Evolutionary conservation across 805 yeast genomes (phyloP).

Genomic region (Kodamaea lidongshanica): DNA sequence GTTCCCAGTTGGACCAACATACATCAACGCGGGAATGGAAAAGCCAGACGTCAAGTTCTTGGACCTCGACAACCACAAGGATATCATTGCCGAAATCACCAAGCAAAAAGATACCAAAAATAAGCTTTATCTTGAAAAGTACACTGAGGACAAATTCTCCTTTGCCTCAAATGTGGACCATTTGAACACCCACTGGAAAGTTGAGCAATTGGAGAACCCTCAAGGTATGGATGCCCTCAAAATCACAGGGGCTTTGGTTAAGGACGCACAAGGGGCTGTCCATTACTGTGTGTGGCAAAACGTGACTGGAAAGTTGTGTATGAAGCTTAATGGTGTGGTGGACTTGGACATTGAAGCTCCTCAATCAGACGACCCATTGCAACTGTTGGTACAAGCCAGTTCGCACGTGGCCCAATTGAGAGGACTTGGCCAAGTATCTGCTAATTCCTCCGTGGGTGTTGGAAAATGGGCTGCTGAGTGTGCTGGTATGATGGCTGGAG

Average conservation of each 20-base stretch:
- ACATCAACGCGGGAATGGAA: neutral
- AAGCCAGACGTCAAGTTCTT: conserved; percentile 15
- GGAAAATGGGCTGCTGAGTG: too few species aligned
- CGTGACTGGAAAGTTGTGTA: conserved; percentile 2
- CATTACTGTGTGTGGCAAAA: conserved; percentile 4
- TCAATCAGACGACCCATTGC: neutral
- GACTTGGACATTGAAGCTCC: conserved; percentile 1
- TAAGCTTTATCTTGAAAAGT: too few species aligned
- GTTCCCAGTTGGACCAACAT: conserved; percentile 30
- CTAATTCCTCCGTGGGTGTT: too few species aligned
- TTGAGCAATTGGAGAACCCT: conserved; percentile 1
- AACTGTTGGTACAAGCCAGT: conserved; percentile 2
- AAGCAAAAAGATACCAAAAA: too few species aligned
- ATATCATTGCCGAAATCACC: too few species aligned
- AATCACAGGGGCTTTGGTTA: conserved; percentile 5
- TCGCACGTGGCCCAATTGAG: neutral
- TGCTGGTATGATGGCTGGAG: conserved; percentile 3
- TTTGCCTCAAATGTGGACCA: neutral
- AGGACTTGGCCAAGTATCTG: too few species aligned
- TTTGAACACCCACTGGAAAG: neutral
- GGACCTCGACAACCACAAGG: conserved; percentile 17
- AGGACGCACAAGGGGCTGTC: conserved; percentile 1
- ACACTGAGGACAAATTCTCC: neutral
- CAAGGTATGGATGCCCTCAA: neutral
- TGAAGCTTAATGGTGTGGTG: conserved; percentile 1